These are phyloP conservation scores for Wickerhamiella galacta DNA, from an alignment of 805 yeast species.

Conservation along the genomic window DNA sequence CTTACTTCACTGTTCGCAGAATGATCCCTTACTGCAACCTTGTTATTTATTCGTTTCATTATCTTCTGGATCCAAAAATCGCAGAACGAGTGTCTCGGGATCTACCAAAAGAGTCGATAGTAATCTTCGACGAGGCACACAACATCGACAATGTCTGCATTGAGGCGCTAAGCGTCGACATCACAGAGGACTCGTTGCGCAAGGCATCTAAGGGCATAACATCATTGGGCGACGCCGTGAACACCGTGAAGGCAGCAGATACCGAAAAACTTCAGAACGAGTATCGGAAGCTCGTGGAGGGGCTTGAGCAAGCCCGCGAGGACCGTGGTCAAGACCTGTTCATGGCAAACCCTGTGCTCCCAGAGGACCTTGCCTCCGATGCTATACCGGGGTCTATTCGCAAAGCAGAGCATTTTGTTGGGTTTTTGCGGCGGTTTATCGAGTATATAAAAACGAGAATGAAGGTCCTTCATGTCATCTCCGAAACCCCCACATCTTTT, in stretches of 20 bases:
- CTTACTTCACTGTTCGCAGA: slow-evolving; percentile 93
- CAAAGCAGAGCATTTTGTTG: slow-evolving; percentile 91
- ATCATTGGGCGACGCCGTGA: slow-evolving; percentile 63
- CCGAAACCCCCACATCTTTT: slow-evolving; percentile 93
- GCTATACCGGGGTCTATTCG: slow-evolving; percentile 96
- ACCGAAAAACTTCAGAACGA: slow-evolving; percentile 74
- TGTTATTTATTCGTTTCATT: slow-evolving; percentile 91
- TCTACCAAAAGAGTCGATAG: slow-evolving; percentile 78
- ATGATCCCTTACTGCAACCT: slow-evolving; percentile 88
- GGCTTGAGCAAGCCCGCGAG: slow-evolving; percentile 56
- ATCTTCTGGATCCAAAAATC: slow-evolving; percentile 88
- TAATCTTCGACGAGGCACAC: slow-evolving; percentile 97
- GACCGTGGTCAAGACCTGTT: slow-evolving; percentile 46
- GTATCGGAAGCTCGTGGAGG: slow-evolving; percentile 79
- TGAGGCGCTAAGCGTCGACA: slow-evolving; percentile 79
- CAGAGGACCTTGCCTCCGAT: slow-evolving; percentile 71
- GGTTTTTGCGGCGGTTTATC: slow-evolving; percentile 79
- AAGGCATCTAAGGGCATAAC: slow-evolving; percentile 79
- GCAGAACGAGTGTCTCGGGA: slow-evolving; percentile 90
- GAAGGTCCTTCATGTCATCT: slow-evolving; percentile 92
- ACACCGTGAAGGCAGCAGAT: slow-evolving; percentile 67
- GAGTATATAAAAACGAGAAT: slow-evolving; percentile 92
- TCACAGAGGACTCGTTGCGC: slow-evolving; percentile 78
- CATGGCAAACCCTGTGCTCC: slow-evolving; percentile 75
- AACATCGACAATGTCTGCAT: slow-evolving; percentile 97